A percentile compares a stretch with the other conserved stretches of the same genome.
phyloP scores from a whole-genome alignment of 2,329 filamentous ascomycete species.

The Paracamarosporium sp. region DNA sequence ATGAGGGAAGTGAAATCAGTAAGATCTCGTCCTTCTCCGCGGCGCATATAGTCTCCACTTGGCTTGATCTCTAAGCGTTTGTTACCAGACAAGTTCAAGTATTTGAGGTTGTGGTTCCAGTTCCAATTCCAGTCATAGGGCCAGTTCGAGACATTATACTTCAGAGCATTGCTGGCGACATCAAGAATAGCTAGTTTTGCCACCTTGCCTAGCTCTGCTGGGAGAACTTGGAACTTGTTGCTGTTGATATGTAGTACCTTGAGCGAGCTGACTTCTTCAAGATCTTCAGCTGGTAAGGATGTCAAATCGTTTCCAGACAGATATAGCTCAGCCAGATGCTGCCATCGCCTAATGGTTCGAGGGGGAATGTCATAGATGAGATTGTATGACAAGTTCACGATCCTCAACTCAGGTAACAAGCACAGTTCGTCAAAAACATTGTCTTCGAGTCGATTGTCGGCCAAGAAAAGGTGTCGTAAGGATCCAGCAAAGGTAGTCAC shows the following conservation, averaged over 20 bases:
- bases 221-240: conserved; percentile 96
- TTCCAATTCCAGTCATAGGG: conserved; percentile 99
- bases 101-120: conserved; percentile 92
- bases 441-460: conserved; percentile 92
- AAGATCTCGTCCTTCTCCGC: conserved; percentile 69
- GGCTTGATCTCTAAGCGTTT: conserved; percentile 91
- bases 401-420: conserved; percentile 79
- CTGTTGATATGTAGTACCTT: conserved; percentile 94
- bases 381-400: conserved; percentile 95
- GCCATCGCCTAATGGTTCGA: conserved; percentile 86
- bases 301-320: conserved; percentile 94
- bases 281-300: conserved; percentile 87
- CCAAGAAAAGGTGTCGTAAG: conserved; percentile 82
- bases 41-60: conserved; percentile 60
- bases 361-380: conserved; percentile 91
- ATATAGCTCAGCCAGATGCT: conserved; percentile 88
- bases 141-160: conserved; percentile 99
- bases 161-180: conserved; percentile 91
- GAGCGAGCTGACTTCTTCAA: conserved; percentile 86
- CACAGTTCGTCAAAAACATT: conserved; percentile 94
- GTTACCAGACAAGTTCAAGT: conserved; percentile 95
- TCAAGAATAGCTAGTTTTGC: conserved; percentile 91
- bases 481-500: conserved; percentile 88
- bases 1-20: conserved; percentile 88
- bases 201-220: conserved; percentile 92